Evolutionary conservation across 1,284 basidiomycete species (phyloP), one percentile per base, ranked within the genome.

Genomic region (Ustilago vetiveriae): DNA sequence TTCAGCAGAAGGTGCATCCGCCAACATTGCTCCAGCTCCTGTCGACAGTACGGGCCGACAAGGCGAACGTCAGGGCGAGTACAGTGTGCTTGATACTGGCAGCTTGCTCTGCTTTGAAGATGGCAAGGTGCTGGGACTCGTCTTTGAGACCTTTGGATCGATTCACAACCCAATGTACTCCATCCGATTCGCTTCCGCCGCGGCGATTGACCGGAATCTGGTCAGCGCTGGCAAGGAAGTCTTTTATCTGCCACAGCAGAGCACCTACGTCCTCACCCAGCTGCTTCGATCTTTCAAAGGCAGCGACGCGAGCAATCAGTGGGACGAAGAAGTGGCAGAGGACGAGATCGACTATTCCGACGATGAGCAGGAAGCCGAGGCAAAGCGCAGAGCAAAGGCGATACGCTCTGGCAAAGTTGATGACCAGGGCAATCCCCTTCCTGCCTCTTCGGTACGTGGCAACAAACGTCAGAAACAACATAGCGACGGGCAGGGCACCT

Each of bases 61-160:
- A 37, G 74, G 74, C n/a, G 67, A 68, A 36, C 52, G 51, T 16
- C 60, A 63, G 27, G 74, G 66, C 39, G 71, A 74, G 47, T 76
- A 77, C 48, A 74, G 69, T 84, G 95, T 97, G 82, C 91, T 93
- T 85, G 92, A 94, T 80, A 88, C 87, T 29, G 92, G 92, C 33
- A 93, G 91, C n/a, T 83, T 94, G 33, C 86, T 94, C 37, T 90
- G 92, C 23, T 92, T 92, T 76, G 88, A 89, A 21, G 91, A 94
- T 79, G 85, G 91, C 52, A 89, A 86, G 67, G 90, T 94, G 29
- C 80, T 94, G 66, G 92, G 92, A 45, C 88, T 90, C 81, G 92
- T 94, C 42, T 91, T 89, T 75, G 92, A 94, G 83, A 94, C 92
- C 0, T 94, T 94, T 82, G 92, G 92, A 4, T 91, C 92, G 0